Conservation (phyloP, 2,329 filamentous ascomycete species). For the Epichloe sibirici region DNA sequence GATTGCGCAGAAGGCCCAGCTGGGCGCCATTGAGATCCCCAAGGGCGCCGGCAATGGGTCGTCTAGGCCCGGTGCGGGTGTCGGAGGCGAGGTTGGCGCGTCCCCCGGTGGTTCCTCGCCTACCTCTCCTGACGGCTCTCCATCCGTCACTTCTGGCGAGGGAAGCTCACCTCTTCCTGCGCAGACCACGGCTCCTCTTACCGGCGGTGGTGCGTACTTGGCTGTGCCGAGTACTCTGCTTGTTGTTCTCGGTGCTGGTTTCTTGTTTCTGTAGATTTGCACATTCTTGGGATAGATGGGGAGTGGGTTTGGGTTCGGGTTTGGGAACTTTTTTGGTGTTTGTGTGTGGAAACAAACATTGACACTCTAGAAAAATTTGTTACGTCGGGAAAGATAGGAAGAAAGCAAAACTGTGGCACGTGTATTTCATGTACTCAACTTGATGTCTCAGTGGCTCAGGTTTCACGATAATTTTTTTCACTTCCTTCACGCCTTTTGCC, state of each 20-base stretch:
- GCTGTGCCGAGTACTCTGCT: constrained; percentile 30
- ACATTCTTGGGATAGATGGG: neutral
- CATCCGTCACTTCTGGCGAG: neutral
- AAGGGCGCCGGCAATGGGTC: constrained; percentile 3
- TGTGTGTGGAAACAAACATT: too few species aligned
- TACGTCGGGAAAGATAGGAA: too few species aligned
- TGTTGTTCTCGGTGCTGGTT: constrained; percentile 28
- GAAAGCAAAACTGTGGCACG: too few species aligned
- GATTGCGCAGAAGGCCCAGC: constrained; percentile 19
- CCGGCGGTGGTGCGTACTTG: constrained; percentile 18
- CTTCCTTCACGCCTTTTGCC: too few species aligned
- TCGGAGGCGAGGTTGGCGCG: constrained; percentile 11
- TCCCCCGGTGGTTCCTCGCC: neutral
- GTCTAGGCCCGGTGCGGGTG: neutral
- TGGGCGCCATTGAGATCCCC: constrained; percentile 14
- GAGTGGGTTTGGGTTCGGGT: neutral
- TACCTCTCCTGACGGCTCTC: neutral
- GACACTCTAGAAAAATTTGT: too few species aligned
- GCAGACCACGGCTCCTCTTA: constrained; percentile 9
- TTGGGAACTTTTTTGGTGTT: too few species aligned
- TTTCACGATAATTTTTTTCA: too few species aligned
- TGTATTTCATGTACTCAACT: too few species aligned
- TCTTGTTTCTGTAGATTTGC: constrained; percentile 26
- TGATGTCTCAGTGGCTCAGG: too few species aligned
- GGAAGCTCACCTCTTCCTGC: neutral